Evolutionary conservation across 208 protist species (phyloP).

Genomic region (Trypanosoma avium): DNA sequence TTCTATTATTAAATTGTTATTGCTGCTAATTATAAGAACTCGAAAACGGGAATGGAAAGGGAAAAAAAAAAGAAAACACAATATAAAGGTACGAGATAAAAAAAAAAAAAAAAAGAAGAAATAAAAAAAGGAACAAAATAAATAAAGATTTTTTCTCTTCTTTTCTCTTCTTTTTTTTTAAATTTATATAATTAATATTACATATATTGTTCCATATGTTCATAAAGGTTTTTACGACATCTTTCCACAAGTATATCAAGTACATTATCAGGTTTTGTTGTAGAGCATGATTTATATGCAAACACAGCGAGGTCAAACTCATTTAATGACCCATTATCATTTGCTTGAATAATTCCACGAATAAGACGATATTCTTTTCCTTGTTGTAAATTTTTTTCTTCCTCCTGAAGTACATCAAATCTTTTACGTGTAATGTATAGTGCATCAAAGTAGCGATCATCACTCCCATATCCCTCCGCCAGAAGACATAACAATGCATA

Average conservation of each 20-base stretch:
- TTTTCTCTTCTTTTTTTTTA: slow-evolving; percentile 10
- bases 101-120: background rate
- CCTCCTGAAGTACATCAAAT: slow-evolving; percentile 64
- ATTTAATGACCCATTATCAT: slow-evolving; percentile 57
- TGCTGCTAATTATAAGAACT: no score
- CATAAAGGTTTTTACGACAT: slow-evolving; percentile 67
- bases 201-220: slow-evolving; percentile 71
- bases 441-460: slow-evolving; percentile 68
- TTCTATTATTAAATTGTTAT: no score
- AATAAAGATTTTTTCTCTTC: background rate
- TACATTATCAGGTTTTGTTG: slow-evolving; percentile 40
- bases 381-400: slow-evolving; percentile 63
- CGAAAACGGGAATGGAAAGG: background rate
- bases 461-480: slow-evolving; percentile 40
- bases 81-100: slow-evolving; percentile 2
- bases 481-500: slow-evolving; percentile 60
- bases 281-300: slow-evolving; percentile 54
- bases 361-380: slow-evolving; percentile 75
- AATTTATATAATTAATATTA: slow-evolving; percentile 31
- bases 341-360: slow-evolving; percentile 45
- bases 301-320: slow-evolving; percentile 64
- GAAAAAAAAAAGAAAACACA: background rate
- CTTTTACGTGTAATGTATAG: slow-evolving; percentile 64
- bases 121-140: slow-evolving; percentile 19
- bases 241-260: slow-evolving; percentile 51